phyloP scores from a whole-genome alignment of 176 grass and related monocot genomes.

The Lolium multiflorum region DNA sequence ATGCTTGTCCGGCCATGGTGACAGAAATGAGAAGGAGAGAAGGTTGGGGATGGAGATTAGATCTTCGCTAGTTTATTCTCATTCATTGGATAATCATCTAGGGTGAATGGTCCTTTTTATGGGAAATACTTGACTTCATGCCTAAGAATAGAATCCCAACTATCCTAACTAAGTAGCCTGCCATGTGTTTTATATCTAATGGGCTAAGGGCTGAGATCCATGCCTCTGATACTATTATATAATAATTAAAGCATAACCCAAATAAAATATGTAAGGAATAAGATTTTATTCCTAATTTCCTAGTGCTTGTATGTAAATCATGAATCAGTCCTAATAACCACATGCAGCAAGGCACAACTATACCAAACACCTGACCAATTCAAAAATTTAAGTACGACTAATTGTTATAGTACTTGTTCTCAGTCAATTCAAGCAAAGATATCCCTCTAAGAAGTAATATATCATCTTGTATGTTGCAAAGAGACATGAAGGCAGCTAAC shows the following conservation, averaged over 20 bases:
- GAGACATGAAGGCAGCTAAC: conserved; percentile 54
- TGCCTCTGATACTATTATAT: not conserved
- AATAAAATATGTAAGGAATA: not conserved
- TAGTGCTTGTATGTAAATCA: not conserved
- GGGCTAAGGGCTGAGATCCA: too few species aligned
- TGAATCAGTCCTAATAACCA: not conserved
- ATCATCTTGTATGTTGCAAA: conserved; percentile 1
- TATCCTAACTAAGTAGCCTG: not conserved
- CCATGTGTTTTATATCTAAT: not conserved
- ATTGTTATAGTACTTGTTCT: conserved; percentile 1
- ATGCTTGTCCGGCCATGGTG: not conserved
- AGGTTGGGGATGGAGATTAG: not conserved
- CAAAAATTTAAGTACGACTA: not conserved
- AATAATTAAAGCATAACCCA: not conserved
- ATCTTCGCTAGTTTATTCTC: not conserved
- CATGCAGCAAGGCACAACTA: not conserved
- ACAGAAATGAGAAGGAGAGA: not conserved
- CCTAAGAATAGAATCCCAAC: not conserved
- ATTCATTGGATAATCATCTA: not conserved
- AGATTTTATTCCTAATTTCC: conserved; percentile 6
- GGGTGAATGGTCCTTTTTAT: not conserved
- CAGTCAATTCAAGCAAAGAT: conserved; percentile 28
- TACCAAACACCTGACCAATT: not conserved
- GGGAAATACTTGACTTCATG: not conserved
- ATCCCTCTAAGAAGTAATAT: conserved; percentile 26